These are phyloP conservation scores for Hyphopichia wangnamkhiaoensis DNA, from an alignment of 1,139 yeast species.

Conservation along the genomic window DNA sequence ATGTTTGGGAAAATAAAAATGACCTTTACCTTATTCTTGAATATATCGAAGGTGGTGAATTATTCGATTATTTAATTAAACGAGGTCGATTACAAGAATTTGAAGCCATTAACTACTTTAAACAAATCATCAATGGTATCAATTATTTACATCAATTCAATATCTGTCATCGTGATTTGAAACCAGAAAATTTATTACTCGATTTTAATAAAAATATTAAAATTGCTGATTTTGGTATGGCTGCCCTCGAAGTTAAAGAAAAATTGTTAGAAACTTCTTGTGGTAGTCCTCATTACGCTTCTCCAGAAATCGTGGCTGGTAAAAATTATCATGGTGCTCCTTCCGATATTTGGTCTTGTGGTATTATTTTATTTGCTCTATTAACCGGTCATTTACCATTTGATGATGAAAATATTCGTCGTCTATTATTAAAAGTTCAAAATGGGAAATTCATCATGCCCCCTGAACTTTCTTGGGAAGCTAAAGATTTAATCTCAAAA, in stretches of 20 bases:
- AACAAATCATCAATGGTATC: conserved; percentile 90
- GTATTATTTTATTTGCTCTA: conserved; percentile 88
- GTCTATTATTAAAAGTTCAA: conserved; percentile 84
- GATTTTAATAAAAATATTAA: conserved; percentile 89
- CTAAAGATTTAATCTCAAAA: conserved; percentile 77
- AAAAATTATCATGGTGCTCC: conserved; percentile 95
- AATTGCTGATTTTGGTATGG: conserved; percentile 99
- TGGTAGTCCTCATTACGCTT: conserved; percentile 98
- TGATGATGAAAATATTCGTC: conserved; percentile 92
- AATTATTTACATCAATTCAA: conserved; percentile 92
- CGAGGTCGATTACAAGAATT: conserved; percentile 84
- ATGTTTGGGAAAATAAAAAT: conserved; percentile 97
- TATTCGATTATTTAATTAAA: conserved; percentile 87
- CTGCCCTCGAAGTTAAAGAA: conserved; percentile 91
- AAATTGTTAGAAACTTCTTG: conserved; percentile 89
- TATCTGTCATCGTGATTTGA: conserved; percentile 92
- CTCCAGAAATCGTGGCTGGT: conserved; percentile 97
- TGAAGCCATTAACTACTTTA: conserved; percentile 87
- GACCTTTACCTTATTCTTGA: conserved; percentile 89
- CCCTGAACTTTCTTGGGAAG: conserved; percentile 72
- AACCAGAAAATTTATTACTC: conserved; percentile 88
- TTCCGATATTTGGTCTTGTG: conserved; percentile 98
- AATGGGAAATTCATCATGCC: conserved; percentile 88
- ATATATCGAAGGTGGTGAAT: conserved; percentile 96
- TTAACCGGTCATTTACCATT: conserved; percentile 95